Evolutionary conservation across 176 grass and related monocot genomes (phyloP).

Genomic region (Puccinellia tenuiflora): DNA sequence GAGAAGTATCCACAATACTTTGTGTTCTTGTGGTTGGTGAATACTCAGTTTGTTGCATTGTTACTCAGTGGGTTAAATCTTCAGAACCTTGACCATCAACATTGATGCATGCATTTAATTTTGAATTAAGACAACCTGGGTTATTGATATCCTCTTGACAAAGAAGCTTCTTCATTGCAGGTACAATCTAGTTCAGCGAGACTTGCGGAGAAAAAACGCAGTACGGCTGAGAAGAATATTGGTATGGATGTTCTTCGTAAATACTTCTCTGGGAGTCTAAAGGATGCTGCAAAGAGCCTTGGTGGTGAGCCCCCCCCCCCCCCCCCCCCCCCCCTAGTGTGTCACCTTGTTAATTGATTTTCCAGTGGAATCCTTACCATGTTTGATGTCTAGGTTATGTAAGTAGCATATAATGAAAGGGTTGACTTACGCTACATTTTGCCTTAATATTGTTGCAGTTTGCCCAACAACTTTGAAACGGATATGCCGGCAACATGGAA

Average conservation of each 20-base stretch:
- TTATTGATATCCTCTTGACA: conserved; percentile 2
- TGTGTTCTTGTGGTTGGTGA: neutral
- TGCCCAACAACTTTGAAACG: conserved; percentile 95
- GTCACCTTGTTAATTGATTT: neutral
- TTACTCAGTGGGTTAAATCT: neutral
- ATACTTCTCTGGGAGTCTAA: conserved; percentile 88
- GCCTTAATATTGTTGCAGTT: conserved; percentile 47
- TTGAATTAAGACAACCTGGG: neutral
- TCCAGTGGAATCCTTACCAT: neutral
- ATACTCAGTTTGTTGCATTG: neutral
- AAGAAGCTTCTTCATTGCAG: conserved; percentile 33
- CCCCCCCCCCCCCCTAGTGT: too few relatives aligned
- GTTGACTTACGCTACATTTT: conserved; percentile 21
- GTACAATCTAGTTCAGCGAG: conserved; percentile 34
- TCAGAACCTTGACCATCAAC: neutral
- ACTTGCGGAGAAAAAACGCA: conserved; percentile 58
- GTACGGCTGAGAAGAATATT: conserved; percentile 77
- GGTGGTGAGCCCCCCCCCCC: conserved; percentile 76
- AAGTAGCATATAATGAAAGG: neutral
- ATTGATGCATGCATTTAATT: neutral
- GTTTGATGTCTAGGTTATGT: neutral
- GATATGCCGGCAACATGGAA: conserved; percentile 94
- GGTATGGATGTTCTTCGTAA: conserved; percentile 85
- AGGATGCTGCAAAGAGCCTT: conserved; percentile 85
- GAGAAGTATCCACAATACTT: neutral